A percentile compares a stretch with the other conserved stretches of the same genome.
phyloP scores from a whole-genome alignment of 345 rosid genomes.

The Cardamine resedifolia region DNA sequence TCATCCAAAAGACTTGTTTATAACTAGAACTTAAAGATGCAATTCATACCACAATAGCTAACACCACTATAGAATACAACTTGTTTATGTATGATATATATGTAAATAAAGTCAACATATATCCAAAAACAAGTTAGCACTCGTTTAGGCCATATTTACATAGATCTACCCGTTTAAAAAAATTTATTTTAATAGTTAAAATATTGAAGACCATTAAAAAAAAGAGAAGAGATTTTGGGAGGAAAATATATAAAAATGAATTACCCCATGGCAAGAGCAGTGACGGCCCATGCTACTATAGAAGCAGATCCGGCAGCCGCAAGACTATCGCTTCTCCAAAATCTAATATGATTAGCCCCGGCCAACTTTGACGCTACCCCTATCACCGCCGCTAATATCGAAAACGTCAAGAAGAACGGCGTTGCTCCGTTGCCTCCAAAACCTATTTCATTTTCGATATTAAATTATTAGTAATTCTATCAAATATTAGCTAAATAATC shows the following conservation, averaged over 20 bases:
- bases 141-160: too few relatives aligned
- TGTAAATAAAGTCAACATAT: too few relatives aligned
- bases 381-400: constrained; percentile 58
- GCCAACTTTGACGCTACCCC: constrained; percentile 74
- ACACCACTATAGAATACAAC: too few relatives aligned
- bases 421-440: constrained; percentile 95
- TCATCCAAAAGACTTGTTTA: not conserved
- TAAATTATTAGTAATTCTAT: not conserved
- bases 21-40: too few relatives aligned
- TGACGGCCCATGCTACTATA: constrained; percentile 72
- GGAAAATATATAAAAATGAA: not conserved
- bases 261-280: constrained; percentile 82
- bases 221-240: too few relatives aligned
- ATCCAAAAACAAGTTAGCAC: too few relatives aligned
- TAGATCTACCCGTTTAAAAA: not conserved
- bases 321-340: constrained; percentile 77
- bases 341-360: constrained; percentile 71
- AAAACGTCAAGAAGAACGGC: constrained; percentile 60
- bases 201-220: too few relatives aligned
- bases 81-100: too few relatives aligned
- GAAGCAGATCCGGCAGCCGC: constrained; percentile 78
- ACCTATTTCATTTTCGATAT: constrained; percentile 38
- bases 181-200: too few relatives aligned
- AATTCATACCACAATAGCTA: too few relatives aligned
- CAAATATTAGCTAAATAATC: not conserved